Evolutionary conservation across 1,284 basidiomycete species (phyloP).

Genomic region (Ustilago esculenta): DNA sequence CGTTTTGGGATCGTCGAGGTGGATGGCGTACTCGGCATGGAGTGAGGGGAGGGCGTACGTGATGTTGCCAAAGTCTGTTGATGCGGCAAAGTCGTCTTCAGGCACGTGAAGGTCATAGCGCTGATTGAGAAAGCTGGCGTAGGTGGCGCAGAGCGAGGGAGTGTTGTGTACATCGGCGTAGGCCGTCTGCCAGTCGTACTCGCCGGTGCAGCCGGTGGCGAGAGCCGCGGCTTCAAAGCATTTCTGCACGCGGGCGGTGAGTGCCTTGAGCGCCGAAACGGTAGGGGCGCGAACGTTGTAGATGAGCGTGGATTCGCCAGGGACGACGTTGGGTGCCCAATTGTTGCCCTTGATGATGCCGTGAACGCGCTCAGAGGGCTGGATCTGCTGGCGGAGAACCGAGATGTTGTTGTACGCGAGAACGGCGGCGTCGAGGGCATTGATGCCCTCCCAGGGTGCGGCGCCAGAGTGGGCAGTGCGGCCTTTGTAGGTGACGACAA

Average conservation of each 20-base stretch:
- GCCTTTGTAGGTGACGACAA: constrained; percentile 51
- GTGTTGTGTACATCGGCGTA: constrained; percentile 66
- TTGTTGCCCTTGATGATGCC: constrained; percentile 66
- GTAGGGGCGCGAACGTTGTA: constrained; percentile 77
- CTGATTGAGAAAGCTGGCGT: constrained; percentile 64
- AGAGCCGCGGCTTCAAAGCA: constrained; percentile 79
- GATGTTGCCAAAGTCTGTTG: constrained; percentile 67
- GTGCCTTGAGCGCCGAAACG: constrained; percentile 71
- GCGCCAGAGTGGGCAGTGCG: constrained; percentile 58
- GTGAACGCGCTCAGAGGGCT: constrained; percentile 71
- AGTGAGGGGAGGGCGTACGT: constrained; percentile 66
- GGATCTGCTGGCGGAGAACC: constrained; percentile 78
- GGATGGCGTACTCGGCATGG: constrained; percentile 66
- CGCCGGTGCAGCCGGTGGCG: constrained; percentile 76
- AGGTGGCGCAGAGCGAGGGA: constrained; percentile 36
- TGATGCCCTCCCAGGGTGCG: constrained; percentile 84
- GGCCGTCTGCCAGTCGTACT: constrained; percentile 67
- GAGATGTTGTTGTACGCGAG: constrained; percentile 80
- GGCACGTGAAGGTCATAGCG: constrained; percentile 48
- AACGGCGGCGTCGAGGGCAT: constrained; percentile 85
- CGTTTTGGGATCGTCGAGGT: constrained; percentile 52
- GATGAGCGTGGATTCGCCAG: constrained; percentile 77
- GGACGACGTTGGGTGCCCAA: constrained; percentile 73
- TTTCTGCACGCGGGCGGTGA: constrained; percentile 72
- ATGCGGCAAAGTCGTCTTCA: constrained; percentile 36